Evolutionary conservation across 164 flowering plant species (phyloP), one percentile per base, ranked within the genome.

Genomic region (Berberis vulgaris): DNA sequence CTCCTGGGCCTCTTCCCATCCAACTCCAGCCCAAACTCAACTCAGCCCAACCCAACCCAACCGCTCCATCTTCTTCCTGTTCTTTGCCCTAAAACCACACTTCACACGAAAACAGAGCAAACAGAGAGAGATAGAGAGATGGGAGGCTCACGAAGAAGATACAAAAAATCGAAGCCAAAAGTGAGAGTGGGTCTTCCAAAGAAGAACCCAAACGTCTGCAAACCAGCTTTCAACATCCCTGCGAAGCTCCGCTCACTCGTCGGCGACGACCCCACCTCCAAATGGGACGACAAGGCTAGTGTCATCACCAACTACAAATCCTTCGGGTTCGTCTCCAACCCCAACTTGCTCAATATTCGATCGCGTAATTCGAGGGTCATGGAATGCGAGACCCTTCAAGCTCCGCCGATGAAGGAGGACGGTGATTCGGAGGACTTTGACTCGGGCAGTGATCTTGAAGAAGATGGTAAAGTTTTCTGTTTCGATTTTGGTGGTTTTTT

Each of bases 401-500:
- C 90, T 54, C 73, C 77, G 2, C 67, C 71, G 10, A 57, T 66
- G 2, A 67, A 71, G 3, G 64, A 69, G 54, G 58, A 39, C 49
- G 41, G 46, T 5, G 91, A 88, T 72, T 82, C 84, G 40, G 85
- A 74, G 10, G 74, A 74, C 13, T 59, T 81, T 5, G 94, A 87
- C 65, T 71, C 85, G 41, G 98, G 97, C 54, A 94, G 99, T 67
- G 97, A 94, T 59, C 84, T 86, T 65, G 99, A 94, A 77, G 97
- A 94, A 73, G 96, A 91, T 65, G 97, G 99, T 94, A 1, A 67
- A 80, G 73, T 54, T 11, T 41, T 46, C 46, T 42, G 8, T 2
- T 10, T 52, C 43, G 39, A 45, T 53, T 42, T 39, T 8, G 12
- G 60, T 2, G 56, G 3, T 60, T 59, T 44, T 7, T 54, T 3